phyloP scores from a whole-genome alignment of 805 yeast species.

The Saturnispora silvae region DNA sequence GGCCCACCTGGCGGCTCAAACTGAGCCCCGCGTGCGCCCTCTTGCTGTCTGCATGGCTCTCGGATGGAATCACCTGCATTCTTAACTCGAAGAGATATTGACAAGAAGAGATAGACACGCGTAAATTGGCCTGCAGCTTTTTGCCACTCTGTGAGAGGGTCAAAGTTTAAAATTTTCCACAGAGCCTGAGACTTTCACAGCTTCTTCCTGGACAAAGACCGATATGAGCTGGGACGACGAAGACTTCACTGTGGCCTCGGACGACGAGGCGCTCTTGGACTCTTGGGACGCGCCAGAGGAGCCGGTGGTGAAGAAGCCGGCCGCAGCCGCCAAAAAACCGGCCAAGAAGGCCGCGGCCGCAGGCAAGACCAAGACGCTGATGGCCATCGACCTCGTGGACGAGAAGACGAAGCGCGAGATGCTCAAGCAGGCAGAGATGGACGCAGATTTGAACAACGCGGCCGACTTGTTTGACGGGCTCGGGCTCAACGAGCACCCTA shows the following conservation, averaged over 20 bases:
- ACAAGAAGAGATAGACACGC: no score
- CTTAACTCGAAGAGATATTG: neutral
- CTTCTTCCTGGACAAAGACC: neutral
- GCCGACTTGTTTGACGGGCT: slow-evolving; percentile 80
- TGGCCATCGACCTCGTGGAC: slow-evolving; percentile 62
- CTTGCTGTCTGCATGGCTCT: neutral
- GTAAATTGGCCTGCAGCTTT: no score
- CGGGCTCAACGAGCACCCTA: slow-evolving; percentile 47
- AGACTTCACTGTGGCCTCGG: no score
- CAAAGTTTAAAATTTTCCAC: no score
- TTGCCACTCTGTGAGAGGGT: no score
- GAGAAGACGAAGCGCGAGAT: slow-evolving; percentile 64
- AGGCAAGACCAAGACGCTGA: slow-evolving; percentile 33
- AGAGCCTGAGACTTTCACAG: no score
- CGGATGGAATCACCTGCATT: neutral
- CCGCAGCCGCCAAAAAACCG: slow-evolving; percentile 21
- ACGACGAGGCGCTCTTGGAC: slow-evolving; percentile 59
- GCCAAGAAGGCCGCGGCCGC: slow-evolving; percentile 32
- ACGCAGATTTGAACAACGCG: slow-evolving; percentile 84
- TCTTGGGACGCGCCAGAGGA: slow-evolving; percentile 64
- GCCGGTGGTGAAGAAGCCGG: slow-evolving; percentile 13
- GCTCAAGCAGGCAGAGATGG: slow-evolving; percentile 69
- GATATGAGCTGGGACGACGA: slow-evolving; percentile 55
- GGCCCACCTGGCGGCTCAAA: no score
- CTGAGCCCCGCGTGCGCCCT: no score